Base-by-base conservation (phyloP, 2,329 filamentous ascomycete species). In the Calonectria montana region DNA sequence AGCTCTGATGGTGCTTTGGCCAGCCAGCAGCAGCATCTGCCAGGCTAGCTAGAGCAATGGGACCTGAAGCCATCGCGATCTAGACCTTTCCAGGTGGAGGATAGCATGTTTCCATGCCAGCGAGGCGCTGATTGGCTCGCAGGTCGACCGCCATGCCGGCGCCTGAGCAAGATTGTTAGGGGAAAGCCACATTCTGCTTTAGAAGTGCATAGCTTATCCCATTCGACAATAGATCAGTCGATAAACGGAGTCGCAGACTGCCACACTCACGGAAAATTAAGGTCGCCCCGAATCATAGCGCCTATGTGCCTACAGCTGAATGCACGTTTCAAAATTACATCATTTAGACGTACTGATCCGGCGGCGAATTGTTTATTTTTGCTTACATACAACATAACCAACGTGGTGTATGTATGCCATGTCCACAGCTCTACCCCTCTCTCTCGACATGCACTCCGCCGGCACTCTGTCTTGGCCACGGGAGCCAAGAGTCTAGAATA, bases 21-120 rank as follows among this genome's bases (percentile, higher is more conserved):
- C 21, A 39, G 53, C 31, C n/a, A 37, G n/a, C 53, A 59, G 21
- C 53, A 59, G 21, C 53, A 59, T 35, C 39, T 59, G 53, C 31
- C 53, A 39, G 35, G 53, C 53, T 59, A 59, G 53, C 53, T 59
- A 59, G 25, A 35, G 37, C 31, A 35, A 39, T 13, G n/a, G n/a
- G 53, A 39, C 53, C 53, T 59, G 53, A 59, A 25, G 53, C 53
- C 53, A 59, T 59, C 53, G 31, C 53, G 53, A 59, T 39, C 53
- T 27, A 59, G 53, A 59, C 53, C 35, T 39, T 59, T 39, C 53
- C 53, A 35, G 53, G 53, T 59, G 53, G 12, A 59, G 53, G 35
- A 59, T 59, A 59, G 53, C 53, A 59, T 39, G 53, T 59, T 59
- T 39, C 21, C 29, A 15, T 21, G 53, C 16, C 31, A 13, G 31